Base-by-base conservation (phyloP, 2,329 filamentous ascomycete species). In the Xylariaceae sp. region DNA sequence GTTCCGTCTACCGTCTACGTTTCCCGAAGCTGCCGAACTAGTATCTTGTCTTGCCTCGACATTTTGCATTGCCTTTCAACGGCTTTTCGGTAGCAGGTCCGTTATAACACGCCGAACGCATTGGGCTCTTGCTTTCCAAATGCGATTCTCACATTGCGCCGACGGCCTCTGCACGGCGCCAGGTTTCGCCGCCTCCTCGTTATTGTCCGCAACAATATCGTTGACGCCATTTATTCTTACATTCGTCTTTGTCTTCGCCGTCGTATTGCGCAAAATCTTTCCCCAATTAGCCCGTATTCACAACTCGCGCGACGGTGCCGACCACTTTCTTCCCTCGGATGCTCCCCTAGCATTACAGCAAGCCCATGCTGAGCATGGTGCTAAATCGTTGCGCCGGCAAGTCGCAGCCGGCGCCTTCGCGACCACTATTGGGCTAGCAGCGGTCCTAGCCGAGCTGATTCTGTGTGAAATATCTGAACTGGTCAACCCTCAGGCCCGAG, bases 381-480 rank as follows among this genome's bases (percentile, higher is more conserved):
- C 74, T 26, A 80, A 80, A 65, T 80, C 75, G 39, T 65, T 75
- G 56, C 71, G 77, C 46, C 71, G 80, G 39, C 72, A 76, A 21
- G 67, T 80, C 12, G 80, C 84, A 1, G 85, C 83, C 13, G 72
- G 80, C 53, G 84, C 87, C 1, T 95, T 95, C 69, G 85, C 88
- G 6, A 80, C 83, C 1, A 95, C 88, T 9, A 81, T 94, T 34
- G 89, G 84, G 1, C 77, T 95, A 8, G 87, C 89, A 5, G 80
- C 86, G 36, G 88, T 92, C 1, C 76, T 95, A 43, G 89, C 85
- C 2, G 86, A 92, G 70, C 73, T 95, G 61, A 88, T 95, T 43
- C 78, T 95, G 8, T 90, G 88, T 63, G 90, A 95, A 71, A 89
- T 95, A 41, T 84, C 88, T 22, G 88, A 89, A 64, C 78, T 87